phyloP scores from a whole-genome alignment of 225 moss, liverwort and hornwort species.

The Bryoerythrophyllum caledonicum region DNA sequence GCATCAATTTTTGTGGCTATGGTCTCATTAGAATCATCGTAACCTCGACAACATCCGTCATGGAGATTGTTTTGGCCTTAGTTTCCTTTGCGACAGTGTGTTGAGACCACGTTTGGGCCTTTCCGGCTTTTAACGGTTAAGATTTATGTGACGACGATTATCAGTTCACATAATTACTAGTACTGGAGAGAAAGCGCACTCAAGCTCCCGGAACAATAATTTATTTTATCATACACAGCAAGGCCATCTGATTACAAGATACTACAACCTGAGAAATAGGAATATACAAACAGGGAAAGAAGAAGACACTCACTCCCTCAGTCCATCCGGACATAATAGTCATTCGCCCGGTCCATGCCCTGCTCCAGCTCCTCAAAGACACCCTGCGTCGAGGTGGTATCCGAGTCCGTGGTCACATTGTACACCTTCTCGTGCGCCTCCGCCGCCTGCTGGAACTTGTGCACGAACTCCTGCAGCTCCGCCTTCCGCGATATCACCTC shows the following conservation, averaged over 20 bases:
- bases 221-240: constrained; percentile 11
- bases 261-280: constrained; percentile 15
- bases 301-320: neutral
- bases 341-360: constrained; percentile 2
- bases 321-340: constrained; percentile 35
- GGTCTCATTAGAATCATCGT: no score
- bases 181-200: neutral
- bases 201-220: constrained; percentile 4
- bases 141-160: neutral
- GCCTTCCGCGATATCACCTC: constrained; percentile 58
- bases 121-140: no score
- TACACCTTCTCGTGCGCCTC: constrained; percentile 80
- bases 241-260: constrained; percentile 21
- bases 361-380: neutral
- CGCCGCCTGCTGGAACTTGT: constrained; percentile 74
- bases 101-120: no score
- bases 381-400: neutral
- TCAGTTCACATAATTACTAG: no score
- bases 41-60: no score
- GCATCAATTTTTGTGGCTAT: no score
- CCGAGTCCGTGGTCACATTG: constrained; percentile 31
- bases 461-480: constrained; percentile 72
- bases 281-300: neutral
- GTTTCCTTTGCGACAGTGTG: no score
- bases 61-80: no score